Conservation (phyloP, 2,329 filamentous ascomycete species). For the Helminthosporium solani region DNA sequence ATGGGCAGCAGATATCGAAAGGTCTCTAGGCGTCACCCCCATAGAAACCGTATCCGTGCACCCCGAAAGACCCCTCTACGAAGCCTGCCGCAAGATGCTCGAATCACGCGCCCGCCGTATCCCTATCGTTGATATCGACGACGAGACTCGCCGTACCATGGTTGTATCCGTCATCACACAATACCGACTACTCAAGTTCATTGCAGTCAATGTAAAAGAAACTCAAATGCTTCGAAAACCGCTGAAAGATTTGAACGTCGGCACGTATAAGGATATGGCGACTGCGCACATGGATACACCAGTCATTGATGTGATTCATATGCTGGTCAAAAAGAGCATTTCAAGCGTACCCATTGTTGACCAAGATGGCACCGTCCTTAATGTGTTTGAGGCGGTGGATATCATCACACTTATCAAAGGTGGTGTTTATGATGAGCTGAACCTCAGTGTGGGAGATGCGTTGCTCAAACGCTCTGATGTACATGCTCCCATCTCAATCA, state of each 20-base stretch:
- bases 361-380: slow-evolving; percentile 73
- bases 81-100: slow-evolving; percentile 92
- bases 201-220: slow-evolving; percentile 89
- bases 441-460: slow-evolving; percentile 83
- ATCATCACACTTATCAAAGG: slow-evolving; percentile 95
- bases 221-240: slow-evolving; percentile 88
- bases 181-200: slow-evolving; percentile 97
- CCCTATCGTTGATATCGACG: slow-evolving; percentile 88
- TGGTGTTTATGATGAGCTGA: slow-evolving; percentile 86
- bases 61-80: slow-evolving; percentile 85
- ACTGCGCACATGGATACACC: slow-evolving; percentile 86
- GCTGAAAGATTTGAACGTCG: slow-evolving; percentile 78
- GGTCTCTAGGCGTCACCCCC: slow-evolving; percentile 83
- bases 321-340: slow-evolving; percentile 90
- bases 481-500: slow-evolving; percentile 23
- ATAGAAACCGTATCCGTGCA: slow-evolving; percentile 97
- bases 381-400: slow-evolving; percentile 97
- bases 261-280: slow-evolving; percentile 77
- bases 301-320: slow-evolving; percentile 91
- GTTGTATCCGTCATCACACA: slow-evolving; percentile 97
- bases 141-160: slow-evolving; percentile 87
- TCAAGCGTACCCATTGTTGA: slow-evolving; percentile 94
- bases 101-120: slow-evolving; percentile 91
- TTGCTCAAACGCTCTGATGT: slow-evolving; percentile 79
- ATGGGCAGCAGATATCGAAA: slow-evolving; percentile 77